A percentile compares a stretch with the other conserved stretches of the same genome.
Evolutionary conservation across 2,329 filamentous ascomycete genomes (phyloP).

Genomic region (Fusarium sp.): DNA sequence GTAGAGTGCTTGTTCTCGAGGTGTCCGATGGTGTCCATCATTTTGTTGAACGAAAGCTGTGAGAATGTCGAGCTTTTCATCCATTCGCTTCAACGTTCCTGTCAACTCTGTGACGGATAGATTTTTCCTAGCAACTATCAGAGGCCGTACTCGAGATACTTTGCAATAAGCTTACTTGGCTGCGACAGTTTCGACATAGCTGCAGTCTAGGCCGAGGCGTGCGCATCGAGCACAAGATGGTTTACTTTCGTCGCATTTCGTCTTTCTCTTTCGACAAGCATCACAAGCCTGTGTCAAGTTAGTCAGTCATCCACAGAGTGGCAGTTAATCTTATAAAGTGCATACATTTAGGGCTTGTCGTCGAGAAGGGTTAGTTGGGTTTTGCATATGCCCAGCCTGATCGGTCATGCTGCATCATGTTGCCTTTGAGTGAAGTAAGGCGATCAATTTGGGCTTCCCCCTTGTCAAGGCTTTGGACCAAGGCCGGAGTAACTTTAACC

Average conservation of each 20-base stretch:
- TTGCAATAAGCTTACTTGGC: conserved; percentile 6
- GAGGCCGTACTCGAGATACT: too few relatives aligned
- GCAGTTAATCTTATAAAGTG: too few relatives aligned
- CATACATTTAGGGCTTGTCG: conserved; percentile 21
- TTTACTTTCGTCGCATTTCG: conserved; percentile 36
- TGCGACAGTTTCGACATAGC: conserved; percentile 29
- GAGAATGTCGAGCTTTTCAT: conserved; percentile 24
- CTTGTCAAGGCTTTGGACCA: too few relatives aligned
- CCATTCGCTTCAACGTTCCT: conserved; percentile 21
- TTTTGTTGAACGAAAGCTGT: not conserved
- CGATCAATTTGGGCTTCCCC: too few relatives aligned
- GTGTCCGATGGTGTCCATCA: not conserved
- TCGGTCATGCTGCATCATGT: not conserved
- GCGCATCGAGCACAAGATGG: conserved; percentile 30
- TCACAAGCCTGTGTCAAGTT: conserved; percentile 26
- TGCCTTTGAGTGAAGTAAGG: too few relatives aligned
- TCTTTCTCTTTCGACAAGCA: conserved; percentile 35
- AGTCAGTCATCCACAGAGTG: not conserved
- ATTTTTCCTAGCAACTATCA: conserved; percentile 3
- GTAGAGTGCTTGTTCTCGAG: too few relatives aligned
- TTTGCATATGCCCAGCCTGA: conserved; percentile 4
- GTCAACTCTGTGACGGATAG: conserved; percentile 25
- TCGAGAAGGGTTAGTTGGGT: conserved; percentile 1
- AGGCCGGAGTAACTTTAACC: too few relatives aligned
- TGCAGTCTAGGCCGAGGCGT: conserved; percentile 21